Base-by-base conservation (phyloP, 306 rosid genomes). In the Datisca glomerata region DNA sequence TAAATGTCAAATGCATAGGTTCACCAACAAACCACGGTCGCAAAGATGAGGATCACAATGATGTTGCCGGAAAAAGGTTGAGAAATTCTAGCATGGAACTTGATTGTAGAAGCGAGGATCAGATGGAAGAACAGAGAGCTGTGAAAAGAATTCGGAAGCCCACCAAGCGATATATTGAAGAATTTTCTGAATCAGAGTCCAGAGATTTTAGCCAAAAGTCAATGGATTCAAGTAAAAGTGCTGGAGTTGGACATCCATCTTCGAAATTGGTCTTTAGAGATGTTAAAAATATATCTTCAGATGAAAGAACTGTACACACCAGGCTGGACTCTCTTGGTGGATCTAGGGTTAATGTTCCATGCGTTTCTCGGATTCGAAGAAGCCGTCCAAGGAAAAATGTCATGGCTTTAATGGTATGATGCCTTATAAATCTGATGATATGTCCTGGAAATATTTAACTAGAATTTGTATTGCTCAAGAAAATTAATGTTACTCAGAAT, bases 121-220 rank as follows among this genome's bases (percentile, higher is more conserved):
- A 42, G 17, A 21, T 38, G 18, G 79, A n/a, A n/a, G n/a, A 72
- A 38, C 63, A 80, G 56, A 75, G 70, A 68, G 85, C 67, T 63
- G 84, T 52, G 3, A 89, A 89, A 76, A 79, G 98, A 70, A 55
- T 84, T 24, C 72, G 98, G 41, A 89, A 73, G 73, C 98, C 98
- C 49, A 89, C 98, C 5, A 84, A 52, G 69, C 70, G 98, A 74
- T 89, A 89, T 59, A 89, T 89, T 68, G 98, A 89, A 80, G 98
- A 89, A 60, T 84, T 80, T 52, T 84, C 98, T 43, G 91, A 80
- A 72, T 71, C 31, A 52, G 95, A 84, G 57, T 69, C 70, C 27
- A 68, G 71, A 75, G 93, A 84, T 45, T 45, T 17, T 49, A 57
- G 45, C 55, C 81, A 53, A 40, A 78, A 69, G 57, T 66, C 49